Conservation (phyloP, 163 green algal genomes). For the Prototheca cutis region DNA sequence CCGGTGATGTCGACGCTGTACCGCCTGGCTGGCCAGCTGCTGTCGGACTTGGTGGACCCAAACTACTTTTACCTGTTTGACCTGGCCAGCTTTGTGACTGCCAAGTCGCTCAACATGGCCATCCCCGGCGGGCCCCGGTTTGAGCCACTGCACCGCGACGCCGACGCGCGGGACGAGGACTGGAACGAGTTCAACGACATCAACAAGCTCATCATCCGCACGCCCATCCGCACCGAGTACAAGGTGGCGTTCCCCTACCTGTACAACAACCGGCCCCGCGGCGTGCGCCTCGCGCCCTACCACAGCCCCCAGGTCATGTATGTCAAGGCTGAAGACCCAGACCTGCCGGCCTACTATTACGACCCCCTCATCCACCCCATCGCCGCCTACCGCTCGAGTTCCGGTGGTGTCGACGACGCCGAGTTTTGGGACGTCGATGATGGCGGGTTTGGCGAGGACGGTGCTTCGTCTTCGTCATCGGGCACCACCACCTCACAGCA, state of each 20-base stretch:
- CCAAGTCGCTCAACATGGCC: slow-evolving; percentile 94
- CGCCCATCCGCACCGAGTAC: slow-evolving; percentile 96
- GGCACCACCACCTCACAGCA: too few species aligned
- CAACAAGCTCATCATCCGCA: slow-evolving; percentile 99
- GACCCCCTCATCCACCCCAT: slow-evolving; percentile 99
- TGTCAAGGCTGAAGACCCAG: slow-evolving; percentile 98
- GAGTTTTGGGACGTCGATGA: slow-evolving; percentile 60
- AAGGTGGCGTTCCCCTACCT: slow-evolving; percentile 96
- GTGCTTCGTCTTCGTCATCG: too few species aligned
- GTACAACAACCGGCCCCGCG: slow-evolving; percentile 97
- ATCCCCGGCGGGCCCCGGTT: slow-evolving; percentile 99
- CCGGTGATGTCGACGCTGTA: slow-evolving; percentile 92
- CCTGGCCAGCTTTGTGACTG: slow-evolving; percentile 77
- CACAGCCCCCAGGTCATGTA: slow-evolving; percentile 95
- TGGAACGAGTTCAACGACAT: slow-evolving; percentile 99
- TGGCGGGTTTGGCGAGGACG: background rate
- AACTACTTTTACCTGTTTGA: slow-evolving; percentile 99
- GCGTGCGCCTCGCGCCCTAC: slow-evolving; percentile 82
- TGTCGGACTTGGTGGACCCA: slow-evolving; percentile 89
- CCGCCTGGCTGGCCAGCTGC: slow-evolving; percentile 60
- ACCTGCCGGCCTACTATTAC: slow-evolving; percentile 98
- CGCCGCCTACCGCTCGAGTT: slow-evolving; percentile 64
- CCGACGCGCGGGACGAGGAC: slow-evolving; percentile 71
- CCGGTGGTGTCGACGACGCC: slow-evolving; percentile 3
- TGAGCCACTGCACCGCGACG: slow-evolving; percentile 84